Evolutionary conservation across 2,329 filamentous ascomycete species (phyloP).

Genomic region (Xylariaceae sp.): DNA sequence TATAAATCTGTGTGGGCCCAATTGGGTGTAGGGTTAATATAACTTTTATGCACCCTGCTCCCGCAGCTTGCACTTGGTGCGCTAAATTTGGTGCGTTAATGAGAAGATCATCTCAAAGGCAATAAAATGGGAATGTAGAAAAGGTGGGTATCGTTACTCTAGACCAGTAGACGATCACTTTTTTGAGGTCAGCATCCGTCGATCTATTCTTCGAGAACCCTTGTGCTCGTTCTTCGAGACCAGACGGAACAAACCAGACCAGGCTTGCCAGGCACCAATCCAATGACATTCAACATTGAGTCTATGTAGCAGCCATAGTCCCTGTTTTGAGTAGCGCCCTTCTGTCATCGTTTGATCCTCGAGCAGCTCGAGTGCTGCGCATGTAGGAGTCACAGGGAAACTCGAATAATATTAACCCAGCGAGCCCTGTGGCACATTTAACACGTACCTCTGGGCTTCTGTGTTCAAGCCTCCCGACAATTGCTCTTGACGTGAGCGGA

Average conservation of each 20-base stretch:
- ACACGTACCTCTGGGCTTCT: background rate
- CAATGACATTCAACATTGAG: conserved; percentile 16
- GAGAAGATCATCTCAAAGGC: conserved; percentile 5
- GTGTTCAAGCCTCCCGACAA: conserved; percentile 2
- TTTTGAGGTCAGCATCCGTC: conserved; percentile 10
- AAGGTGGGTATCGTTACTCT: conserved; percentile 7
- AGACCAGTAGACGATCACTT: background rate
- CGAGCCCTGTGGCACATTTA: too few species aligned
- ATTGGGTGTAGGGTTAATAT: conserved; percentile 25
- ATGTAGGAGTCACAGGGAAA: conserved; percentile 17
- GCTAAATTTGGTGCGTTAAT: conserved; percentile 19
- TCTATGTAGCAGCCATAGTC: too few species aligned
- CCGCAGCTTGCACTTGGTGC: conserved; percentile 10
- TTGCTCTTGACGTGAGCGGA: conserved; percentile 1
- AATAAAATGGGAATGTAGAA: background rate
- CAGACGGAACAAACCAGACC: background rate
- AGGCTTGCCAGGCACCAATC: background rate
- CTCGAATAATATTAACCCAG: background rate
- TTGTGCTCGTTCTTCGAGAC: background rate
- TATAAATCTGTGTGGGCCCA: conserved; percentile 10
- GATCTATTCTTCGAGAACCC: conserved; percentile 19
- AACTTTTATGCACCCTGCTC: conserved; percentile 19
- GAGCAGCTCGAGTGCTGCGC: conserved; percentile 5
- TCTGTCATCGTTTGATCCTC: conserved; percentile 3
- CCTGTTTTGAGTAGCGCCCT: too few species aligned